Percentiles rank a stretch among this genome's conserved stretches.
Evolutionary conservation across 306 rosid genomes (phyloP).

Genomic region (Trifolium fragiferum): DNA sequence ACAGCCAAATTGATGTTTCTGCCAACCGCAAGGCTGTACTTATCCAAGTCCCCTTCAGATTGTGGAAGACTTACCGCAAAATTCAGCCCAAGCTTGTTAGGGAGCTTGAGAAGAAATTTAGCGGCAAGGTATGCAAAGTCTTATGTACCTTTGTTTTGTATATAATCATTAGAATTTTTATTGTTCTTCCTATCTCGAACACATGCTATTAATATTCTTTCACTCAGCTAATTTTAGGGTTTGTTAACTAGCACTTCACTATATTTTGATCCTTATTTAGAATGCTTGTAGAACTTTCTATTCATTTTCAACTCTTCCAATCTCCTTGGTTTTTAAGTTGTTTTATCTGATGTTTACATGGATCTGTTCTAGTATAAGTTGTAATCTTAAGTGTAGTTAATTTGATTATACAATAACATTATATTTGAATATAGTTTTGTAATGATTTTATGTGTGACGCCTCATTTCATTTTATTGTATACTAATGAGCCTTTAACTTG

Average conservation of each 20-base stretch:
- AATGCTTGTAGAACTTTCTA: neutral
- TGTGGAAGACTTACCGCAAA: slow-evolving; percentile 83
- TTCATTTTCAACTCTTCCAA: neutral
- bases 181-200: neutral
- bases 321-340: neutral
- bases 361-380: neutral
- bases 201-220: neutral
- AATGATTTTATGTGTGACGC: neutral
- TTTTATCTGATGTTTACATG: neutral
- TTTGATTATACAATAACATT: neutral
- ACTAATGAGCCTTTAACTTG: neutral
- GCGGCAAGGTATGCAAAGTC: slow-evolving; percentile 69
- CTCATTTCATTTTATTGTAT: slow-evolving; percentile 3
- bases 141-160: neutral
- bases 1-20: slow-evolving; percentile 77
- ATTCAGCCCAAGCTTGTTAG: slow-evolving; percentile 81
- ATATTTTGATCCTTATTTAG: neutral
- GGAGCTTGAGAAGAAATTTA: slow-evolving; percentile 93
- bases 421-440: too few species aligned
- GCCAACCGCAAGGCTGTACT: slow-evolving; percentile 85
- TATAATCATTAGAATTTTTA: neutral
- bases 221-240: neutral
- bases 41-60: slow-evolving; percentile 72
- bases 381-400: neutral
- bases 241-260: slow-evolving; percentile 40